A percentile compares a stretch with the other conserved stretches of the same genome.
Evolutionary conservation across 345 rosid species (phyloP).

Genomic region (Euphorbia lathyris): DNA sequence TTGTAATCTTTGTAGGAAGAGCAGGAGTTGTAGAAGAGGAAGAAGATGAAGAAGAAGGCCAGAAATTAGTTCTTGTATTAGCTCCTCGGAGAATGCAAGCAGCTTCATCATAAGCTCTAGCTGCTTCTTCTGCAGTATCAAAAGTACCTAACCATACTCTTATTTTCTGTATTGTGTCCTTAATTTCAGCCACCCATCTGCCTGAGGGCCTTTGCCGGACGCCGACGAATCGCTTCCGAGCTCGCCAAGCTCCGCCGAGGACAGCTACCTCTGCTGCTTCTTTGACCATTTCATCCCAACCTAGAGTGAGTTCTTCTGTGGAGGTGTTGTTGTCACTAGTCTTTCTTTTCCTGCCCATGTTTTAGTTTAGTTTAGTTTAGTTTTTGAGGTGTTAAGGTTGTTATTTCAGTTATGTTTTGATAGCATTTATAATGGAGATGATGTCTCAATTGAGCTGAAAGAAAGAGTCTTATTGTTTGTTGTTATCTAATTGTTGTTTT

Average conservation of each 20-base stretch:
- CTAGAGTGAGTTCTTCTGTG: conserved; percentile 28
- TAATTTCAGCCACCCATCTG: conserved; percentile 60
- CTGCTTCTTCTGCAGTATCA: conserved; percentile 54
- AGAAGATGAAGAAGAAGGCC: conserved; percentile 45
- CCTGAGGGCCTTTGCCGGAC: conserved; percentile 57
- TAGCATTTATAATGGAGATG: conserved; percentile 37
- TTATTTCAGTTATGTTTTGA: conserved; percentile 2
- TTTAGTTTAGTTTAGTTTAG: neutral
- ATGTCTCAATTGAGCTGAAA: too few relatives aligned
- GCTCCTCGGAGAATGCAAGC: conserved; percentile 52
- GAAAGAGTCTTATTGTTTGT: conserved; percentile 35
- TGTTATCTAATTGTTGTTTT: conserved; percentile 29
- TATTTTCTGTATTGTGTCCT: conserved; percentile 55
- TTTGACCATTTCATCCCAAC: conserved; percentile 49
- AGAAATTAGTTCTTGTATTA: conserved; percentile 50
- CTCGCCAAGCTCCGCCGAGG: conserved; percentile 37
- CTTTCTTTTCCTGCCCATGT: conserved; percentile 56
- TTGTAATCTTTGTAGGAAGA: conserved; percentile 52
- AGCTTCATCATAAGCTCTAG: conserved; percentile 64
- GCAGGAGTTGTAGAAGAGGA: conserved; percentile 37
- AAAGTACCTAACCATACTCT: conserved; percentile 56
- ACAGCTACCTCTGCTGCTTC: conserved; percentile 40
- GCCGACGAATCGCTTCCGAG: conserved; percentile 49
- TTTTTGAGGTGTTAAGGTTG: neutral
- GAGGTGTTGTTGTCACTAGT: conserved; percentile 19